phyloP scores from a whole-genome alignment of 805 yeast genomes.

The Kodamaea fukazawae region DNA sequence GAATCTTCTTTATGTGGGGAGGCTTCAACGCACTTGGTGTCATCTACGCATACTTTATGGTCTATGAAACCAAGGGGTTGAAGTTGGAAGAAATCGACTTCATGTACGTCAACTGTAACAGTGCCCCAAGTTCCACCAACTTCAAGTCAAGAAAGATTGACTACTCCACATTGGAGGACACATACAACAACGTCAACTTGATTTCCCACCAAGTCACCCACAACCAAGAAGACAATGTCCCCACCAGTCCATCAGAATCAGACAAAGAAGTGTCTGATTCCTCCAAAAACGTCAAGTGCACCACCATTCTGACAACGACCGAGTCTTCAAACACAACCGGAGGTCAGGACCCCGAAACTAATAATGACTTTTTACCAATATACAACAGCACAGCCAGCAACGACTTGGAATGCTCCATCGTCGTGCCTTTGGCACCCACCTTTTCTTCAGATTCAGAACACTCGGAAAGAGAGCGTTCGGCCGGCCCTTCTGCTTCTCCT shows the following conservation, averaged over 20 bases:
- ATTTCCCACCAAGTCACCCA: slow-evolving; percentile 3
- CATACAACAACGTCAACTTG: slow-evolving; percentile 3
- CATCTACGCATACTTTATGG: slow-evolving; percentile 59
- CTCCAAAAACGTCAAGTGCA: background rate
- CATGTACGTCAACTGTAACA: slow-evolving; percentile 59
- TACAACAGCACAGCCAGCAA: slow-evolving; percentile 2
- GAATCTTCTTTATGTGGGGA: slow-evolving; percentile 81
- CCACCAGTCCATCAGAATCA: slow-evolving; percentile 1
- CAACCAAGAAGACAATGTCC: background rate
- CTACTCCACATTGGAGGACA: slow-evolving; percentile 16
- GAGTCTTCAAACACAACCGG: slow-evolving; percentile 5
- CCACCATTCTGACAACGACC: slow-evolving; percentile 3
- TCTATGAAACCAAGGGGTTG: slow-evolving; percentile 78
- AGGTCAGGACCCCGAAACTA: background rate
- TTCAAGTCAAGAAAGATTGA: slow-evolving; percentile 43
- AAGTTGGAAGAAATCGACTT: slow-evolving; percentile 81
- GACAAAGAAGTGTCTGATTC: slow-evolving; percentile 7
- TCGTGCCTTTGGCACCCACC: slow-evolving; percentile 10
- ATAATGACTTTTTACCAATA: slow-evolving; percentile 5
- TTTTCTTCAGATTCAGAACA: slow-evolving; percentile 14
- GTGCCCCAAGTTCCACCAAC: slow-evolving; percentile 48
- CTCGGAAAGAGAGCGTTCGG: too few species aligned
- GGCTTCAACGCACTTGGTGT: slow-evolving; percentile 59
- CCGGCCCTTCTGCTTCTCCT: too few species aligned
- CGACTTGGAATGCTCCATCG: too few species aligned